Conservation (phyloP, 805 yeast species). For the Metschnikowia borealis region DNA sequence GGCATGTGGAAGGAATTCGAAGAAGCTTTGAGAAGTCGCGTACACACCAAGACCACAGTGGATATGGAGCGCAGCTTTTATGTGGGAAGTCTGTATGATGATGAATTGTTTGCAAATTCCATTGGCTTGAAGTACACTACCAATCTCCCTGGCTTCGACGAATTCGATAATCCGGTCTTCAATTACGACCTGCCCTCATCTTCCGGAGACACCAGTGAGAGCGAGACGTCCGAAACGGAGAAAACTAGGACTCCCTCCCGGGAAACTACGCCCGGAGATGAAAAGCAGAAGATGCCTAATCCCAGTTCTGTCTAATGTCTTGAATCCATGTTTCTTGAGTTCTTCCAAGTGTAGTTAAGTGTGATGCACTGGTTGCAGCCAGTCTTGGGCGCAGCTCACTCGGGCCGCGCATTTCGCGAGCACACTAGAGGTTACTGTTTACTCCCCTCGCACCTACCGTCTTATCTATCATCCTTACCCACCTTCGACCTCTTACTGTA, state of each 20-base stretch:
- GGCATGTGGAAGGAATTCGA: background rate
- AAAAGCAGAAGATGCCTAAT: no score
- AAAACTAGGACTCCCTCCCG: background rate
- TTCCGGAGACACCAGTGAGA: background rate
- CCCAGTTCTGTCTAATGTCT: no score
- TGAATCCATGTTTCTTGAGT: background rate
- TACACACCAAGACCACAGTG: background rate
- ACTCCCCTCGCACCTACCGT: background rate
- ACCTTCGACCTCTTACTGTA: background rate
- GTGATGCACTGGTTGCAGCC: background rate
- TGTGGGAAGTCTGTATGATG: background rate
- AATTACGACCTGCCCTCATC: background rate
- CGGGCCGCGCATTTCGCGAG: background rate
- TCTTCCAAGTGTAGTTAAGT: background rate
- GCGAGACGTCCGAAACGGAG: background rate
- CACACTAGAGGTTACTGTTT: background rate
- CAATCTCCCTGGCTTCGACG: background rate
- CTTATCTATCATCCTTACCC: background rate
- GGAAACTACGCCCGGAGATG: background rate
- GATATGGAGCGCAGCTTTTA: background rate
- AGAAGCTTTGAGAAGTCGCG: background rate
- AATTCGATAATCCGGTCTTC: background rate
- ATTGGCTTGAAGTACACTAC: background rate
- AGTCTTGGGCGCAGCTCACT: background rate
- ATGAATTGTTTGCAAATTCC: background rate